Evolutionary conservation across 164 flowering plant genomes (phyloP), one percentile per base, ranked within the genome.

Genomic region (Houttuynia cordata): DNA sequence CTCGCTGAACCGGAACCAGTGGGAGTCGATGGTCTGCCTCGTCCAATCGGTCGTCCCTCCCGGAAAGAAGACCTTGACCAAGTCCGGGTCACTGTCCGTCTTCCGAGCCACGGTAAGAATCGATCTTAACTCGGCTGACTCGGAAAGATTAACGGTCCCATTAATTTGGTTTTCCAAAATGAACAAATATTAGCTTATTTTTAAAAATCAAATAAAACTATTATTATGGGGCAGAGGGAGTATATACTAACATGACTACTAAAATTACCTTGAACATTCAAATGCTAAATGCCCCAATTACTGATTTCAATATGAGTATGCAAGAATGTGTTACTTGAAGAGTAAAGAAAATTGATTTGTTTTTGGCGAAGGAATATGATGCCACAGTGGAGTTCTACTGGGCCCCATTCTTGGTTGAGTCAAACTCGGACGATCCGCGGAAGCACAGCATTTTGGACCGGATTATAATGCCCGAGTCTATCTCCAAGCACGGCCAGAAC

Each of bases 11-110:
- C 74, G 99, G 54, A 94, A 94, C 57, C 96, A 91, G 21, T 94
- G 99, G 99, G 97, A 88, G 69, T 94, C 99, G n/a, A 91, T 94
- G 97, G 76, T 94, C 52, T 94, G 99, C 67, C 64, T 94, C 58
- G 90, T 79, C 67, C 96, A 91, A 68, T 88, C 99, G 9, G 82
- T 59, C 23, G 66, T 84, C 52, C 95, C 92, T 66, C 79, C 74
- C 0, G 90, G 85, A 40, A 79, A 76, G 71, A 94, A 87, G 67
- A 88, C 82, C 81, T 70, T 82, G 71, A 80, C 63, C 67, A 91
- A 87, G 71, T 62, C 74, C 47, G 97, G 94, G 3, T 87, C 96
- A 25, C 84, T 91, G 59, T 68, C 83, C 24, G 71, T 91, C 18
- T 91, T 94, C 84, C 81, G 77, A 75, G 68, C 83, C 59, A 84